Base-by-base conservation (phyloP, 2,329 filamentous ascomycete species). In the Ceratocystis huliohia region DNA sequence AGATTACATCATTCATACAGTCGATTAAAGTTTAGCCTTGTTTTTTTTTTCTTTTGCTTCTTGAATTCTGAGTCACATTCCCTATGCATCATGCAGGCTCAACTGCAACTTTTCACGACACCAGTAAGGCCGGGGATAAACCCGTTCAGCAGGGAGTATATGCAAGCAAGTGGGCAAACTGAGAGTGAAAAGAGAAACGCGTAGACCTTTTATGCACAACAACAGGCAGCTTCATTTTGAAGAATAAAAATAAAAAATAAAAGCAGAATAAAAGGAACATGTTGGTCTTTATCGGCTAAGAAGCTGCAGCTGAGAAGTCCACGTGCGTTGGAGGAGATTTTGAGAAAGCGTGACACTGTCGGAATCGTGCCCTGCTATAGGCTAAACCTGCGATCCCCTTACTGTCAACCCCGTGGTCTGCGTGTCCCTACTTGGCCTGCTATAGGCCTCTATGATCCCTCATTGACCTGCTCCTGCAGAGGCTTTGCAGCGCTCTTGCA, bases 1-100 rank as follows among this genome's bases (percentile, higher is more conserved):
- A 59, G 56, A 59, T 59, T 30, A 59, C 56, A 59, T 59, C 56
- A 59, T 59, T 37, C 13, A 37, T 59, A 37, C 17, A 59, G 25
- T 15, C 5, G 33, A 59, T 25, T 20, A 53, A 53, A 17, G 37
- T 53, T 37, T 37, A 30, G 25, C 56, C 56, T 28, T 37, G 17
- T 61, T 61, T 22, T 20, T 15, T 61, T 41, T 22, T 62, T 62
- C 3, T 62, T 25, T 63, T 63, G 13, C 45, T 45, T 63, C 13
- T 63, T 28, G 13, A 15, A 25, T 44, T 46, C 33, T 45, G 33
- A 45, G 56, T 53, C 48, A 53, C 48, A 53, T 10, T 25, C 15
- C 20, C 48, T 28, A 7, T 28, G 48, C 48, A 28, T 53, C 20
- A 53, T 53, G 48, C 48, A 53, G 17, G 48, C 17, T 53, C 4